These are phyloP conservation scores for Barnettozyma vustinii DNA, from an alignment of 805 yeast species.

Conservation along the genomic window DNA sequence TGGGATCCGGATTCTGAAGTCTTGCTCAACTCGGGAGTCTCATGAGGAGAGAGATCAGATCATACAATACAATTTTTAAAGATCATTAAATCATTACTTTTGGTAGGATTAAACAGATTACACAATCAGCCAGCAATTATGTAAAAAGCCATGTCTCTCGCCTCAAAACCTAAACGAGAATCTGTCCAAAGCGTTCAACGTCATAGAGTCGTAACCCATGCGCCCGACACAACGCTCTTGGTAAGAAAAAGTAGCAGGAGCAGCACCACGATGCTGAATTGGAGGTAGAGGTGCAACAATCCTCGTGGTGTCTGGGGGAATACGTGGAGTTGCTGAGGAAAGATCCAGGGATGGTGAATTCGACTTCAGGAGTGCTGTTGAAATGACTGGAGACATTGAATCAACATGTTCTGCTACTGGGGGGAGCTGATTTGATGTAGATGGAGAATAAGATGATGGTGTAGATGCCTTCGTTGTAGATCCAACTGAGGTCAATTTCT, in stretches of 20 bases:
- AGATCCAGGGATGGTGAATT: not conserved
- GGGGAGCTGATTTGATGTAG: conserved; percentile 5
- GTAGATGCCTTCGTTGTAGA: not conserved
- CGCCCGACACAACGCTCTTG: not conserved
- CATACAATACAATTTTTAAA: too few relatives aligned
- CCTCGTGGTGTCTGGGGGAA: not conserved
- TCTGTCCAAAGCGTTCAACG: conserved; percentile 8
- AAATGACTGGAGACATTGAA: not conserved
- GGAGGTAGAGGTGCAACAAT: not conserved
- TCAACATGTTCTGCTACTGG: not conserved
- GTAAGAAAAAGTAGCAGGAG: not conserved
- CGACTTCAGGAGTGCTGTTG: not conserved
- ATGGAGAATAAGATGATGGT: conserved; percentile 8
- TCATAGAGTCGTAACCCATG: conserved; percentile 3
- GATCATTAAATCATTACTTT: not conserved
- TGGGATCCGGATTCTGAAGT: too few relatives aligned
- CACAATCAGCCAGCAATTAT: not conserved
- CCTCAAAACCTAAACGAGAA: conserved; percentile 6
- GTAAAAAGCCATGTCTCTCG: not conserved
- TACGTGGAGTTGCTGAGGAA: not conserved
- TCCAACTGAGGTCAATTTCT: not conserved
- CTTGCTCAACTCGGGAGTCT: too few relatives aligned
- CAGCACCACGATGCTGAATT: not conserved
- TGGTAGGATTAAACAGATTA: not conserved
- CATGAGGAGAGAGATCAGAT: too few relatives aligned